These are phyloP conservation scores for Candida taoyuanica DNA, from an alignment of 805 yeast species.

Conservation along the genomic window DNA sequence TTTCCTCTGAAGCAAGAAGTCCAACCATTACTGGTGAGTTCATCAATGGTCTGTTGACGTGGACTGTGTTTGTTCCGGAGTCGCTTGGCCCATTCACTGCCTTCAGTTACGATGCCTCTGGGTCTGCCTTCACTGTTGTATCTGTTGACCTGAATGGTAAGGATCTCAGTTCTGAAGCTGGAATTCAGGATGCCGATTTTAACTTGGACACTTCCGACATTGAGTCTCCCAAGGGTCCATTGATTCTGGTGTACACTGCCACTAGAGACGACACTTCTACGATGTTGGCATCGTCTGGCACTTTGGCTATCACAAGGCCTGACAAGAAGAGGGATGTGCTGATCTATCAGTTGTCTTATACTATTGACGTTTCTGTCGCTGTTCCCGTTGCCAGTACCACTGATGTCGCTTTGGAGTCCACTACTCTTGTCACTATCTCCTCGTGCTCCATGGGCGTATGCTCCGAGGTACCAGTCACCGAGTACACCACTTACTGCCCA, in stretches of 20 bases:
- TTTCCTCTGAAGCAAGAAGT: neutral
- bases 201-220: constrained; percentile 4
- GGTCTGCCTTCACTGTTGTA: constrained; percentile 5
- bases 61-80: constrained; percentile 13
- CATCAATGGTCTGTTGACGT: constrained; percentile 7
- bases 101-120: constrained; percentile 5
- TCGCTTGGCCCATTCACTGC: constrained; percentile 14
- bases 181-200: constrained; percentile 8
- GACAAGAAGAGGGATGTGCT: constrained; percentile 10
- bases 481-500: constrained; percentile 12
- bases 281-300: constrained; percentile 6
- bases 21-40: constrained; percentile 14
- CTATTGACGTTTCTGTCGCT: constrained; percentile 6
- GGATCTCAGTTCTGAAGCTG: constrained; percentile 5
- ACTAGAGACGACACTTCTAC: constrained; percentile 5
- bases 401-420: constrained; percentile 1
- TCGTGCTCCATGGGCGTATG: constrained; percentile 9
- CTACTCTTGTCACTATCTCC: constrained; percentile 14
- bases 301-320: constrained; percentile 4
- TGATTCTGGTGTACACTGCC: constrained; percentile 9
- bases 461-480: constrained; percentile 6
- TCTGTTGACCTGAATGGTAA: constrained; percentile 6
- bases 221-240: neutral
- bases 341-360: constrained; percentile 7
- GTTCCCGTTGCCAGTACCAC: constrained; percentile 1